Conservation (phyloP, 768 basidiomycete species). For the Hygrophoropsis aurantiaca region DNA sequence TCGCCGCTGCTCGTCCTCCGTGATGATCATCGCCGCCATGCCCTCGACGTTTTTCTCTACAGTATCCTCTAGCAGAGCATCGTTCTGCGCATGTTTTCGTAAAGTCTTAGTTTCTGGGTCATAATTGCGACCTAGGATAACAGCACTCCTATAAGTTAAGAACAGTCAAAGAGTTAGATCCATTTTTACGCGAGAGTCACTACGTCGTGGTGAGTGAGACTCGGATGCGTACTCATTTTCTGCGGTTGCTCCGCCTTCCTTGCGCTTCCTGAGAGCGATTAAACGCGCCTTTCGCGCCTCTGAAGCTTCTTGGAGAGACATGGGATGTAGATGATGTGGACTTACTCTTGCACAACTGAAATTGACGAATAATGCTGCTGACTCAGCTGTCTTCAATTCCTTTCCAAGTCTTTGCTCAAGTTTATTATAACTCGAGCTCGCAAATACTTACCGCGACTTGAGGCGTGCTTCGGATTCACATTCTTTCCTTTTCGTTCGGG, state of each 20-base stretch:
- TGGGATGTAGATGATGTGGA: conserved; percentile 16
- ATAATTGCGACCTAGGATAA: conserved; percentile 78
- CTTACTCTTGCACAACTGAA: background rate
- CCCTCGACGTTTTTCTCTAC: conserved; percentile 86
- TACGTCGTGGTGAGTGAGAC: too few species aligned
- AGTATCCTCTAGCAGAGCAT: conserved; percentile 70
- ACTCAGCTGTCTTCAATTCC: conserved; percentile 24
- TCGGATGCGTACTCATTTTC: conserved; percentile 41
- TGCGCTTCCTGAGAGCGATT: conserved; percentile 71
- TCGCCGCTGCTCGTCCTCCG: conserved; percentile 82
- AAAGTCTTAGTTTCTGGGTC: conserved; percentile 85
- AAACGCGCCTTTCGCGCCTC: conserved; percentile 82
- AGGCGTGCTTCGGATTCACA: too few species aligned
- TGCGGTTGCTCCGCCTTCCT: conserved; percentile 52
- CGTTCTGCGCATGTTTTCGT: conserved; percentile 62
- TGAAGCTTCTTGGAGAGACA: conserved; percentile 75
- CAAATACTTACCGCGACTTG: too few species aligned
- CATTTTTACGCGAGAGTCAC: background rate
- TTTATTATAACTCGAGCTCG: too few species aligned
- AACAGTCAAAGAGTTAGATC: background rate
- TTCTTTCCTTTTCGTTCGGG: conserved; percentile 10
- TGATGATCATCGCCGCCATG: conserved; percentile 79
- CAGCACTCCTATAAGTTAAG: conserved; percentile 38
- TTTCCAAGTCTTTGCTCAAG: conserved; percentile 24
- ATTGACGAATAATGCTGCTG: conserved; percentile 16